Percentiles rank a stretch among this genome's conserved stretches.
Evolutionary conservation across 2,329 filamentous ascomycete species (phyloP).

Genomic region (Talaromyces sp.): DNA sequence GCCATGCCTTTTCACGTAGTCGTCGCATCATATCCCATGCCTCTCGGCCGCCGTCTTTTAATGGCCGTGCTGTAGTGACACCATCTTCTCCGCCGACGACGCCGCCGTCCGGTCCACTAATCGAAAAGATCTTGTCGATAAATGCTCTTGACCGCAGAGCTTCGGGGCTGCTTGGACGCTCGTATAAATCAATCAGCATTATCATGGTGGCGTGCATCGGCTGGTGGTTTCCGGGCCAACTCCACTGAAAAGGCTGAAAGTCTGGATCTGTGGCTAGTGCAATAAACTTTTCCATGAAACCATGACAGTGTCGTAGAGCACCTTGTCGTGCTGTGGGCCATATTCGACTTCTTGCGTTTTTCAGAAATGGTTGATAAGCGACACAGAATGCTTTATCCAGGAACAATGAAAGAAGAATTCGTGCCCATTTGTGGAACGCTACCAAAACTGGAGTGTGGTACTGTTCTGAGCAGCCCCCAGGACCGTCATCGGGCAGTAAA

Average conservation of each 20-base stretch:
- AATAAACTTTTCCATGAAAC: conserved; percentile 50
- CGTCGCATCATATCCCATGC: conserved; percentile 50
- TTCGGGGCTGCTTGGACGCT: conserved; percentile 45
- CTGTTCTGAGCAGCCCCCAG: conserved; percentile 38
- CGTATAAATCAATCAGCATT: conserved; percentile 49
- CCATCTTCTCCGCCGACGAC: conserved; percentile 47
- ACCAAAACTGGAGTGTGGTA: conserved; percentile 44
- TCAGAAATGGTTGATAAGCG: conserved; percentile 48
- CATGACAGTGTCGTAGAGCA: conserved; percentile 47
- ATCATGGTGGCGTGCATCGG: conserved; percentile 48
- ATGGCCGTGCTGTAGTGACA: conserved; percentile 40
- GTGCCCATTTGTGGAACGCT: conserved; percentile 48
- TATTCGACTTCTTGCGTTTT: conserved; percentile 47
- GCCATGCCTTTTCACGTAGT: conserved; percentile 48
- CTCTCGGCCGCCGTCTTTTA: conserved; percentile 48
- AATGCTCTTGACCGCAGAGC: conserved; percentile 45
- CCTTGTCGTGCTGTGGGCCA: conserved; percentile 48
- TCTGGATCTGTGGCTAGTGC: conserved; percentile 46
- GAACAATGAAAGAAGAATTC: conserved; percentile 44
- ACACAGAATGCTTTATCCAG: conserved; percentile 48
- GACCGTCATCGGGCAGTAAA: conserved; percentile 34
- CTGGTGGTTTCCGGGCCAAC: conserved; percentile 47
- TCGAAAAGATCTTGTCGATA: conserved; percentile 46
- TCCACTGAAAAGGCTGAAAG: conserved; percentile 49
- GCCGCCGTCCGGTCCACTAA: conserved; percentile 45